A percentile compares a stretch with the other conserved stretches of the same genome.
These are phyloP conservation scores for Chytriomyces sp. DNA, from an alignment of 192 early-diverging fungal species.

Conservation along the genomic window DNA sequence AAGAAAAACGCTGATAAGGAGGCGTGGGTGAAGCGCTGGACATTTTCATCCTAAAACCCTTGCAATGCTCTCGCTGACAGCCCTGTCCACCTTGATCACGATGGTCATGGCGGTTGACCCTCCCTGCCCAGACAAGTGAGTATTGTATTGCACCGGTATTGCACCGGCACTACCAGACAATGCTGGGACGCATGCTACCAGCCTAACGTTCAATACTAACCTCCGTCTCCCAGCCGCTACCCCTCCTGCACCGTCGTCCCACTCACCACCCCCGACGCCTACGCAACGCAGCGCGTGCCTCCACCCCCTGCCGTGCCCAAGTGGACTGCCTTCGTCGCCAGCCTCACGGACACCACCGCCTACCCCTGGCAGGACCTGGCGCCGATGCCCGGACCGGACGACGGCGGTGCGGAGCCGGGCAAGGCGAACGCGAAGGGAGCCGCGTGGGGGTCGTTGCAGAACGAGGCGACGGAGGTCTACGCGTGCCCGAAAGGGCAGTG, in stretches of 20 bases:
- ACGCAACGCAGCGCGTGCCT: not conserved
- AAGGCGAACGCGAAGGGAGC: slow-evolving; percentile 9
- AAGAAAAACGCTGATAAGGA: no score
- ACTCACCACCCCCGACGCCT: not conserved
- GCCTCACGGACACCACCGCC: not conserved
- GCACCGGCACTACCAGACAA: no score
- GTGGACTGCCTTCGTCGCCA: slow-evolving; percentile 15
- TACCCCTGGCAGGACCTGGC: not conserved
- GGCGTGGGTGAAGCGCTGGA: no score
- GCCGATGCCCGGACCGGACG: not conserved
- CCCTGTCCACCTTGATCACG: no score
- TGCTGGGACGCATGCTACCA: no score
- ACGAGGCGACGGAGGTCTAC: slow-evolving; percentile 21
- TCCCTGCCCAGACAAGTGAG: no score
- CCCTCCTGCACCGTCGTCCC: slow-evolving; percentile 18
- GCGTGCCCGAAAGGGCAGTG: slow-evolving; percentile 3
- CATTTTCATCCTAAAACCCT: no score
- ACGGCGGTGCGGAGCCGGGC: slow-evolving; percentile 10
- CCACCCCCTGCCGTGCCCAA: not conserved
- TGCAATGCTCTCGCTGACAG: no score
- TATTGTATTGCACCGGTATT: no score
- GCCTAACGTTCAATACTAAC: no score
- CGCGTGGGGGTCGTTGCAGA: slow-evolving; percentile 22
- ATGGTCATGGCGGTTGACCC: no score
- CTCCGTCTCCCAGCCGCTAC: slow-evolving; percentile 19